Percentiles rank a stretch among this genome's conserved stretches.
phyloP scores from a whole-genome alignment of 257 asterid species.

The Datura wrightii region DNA sequence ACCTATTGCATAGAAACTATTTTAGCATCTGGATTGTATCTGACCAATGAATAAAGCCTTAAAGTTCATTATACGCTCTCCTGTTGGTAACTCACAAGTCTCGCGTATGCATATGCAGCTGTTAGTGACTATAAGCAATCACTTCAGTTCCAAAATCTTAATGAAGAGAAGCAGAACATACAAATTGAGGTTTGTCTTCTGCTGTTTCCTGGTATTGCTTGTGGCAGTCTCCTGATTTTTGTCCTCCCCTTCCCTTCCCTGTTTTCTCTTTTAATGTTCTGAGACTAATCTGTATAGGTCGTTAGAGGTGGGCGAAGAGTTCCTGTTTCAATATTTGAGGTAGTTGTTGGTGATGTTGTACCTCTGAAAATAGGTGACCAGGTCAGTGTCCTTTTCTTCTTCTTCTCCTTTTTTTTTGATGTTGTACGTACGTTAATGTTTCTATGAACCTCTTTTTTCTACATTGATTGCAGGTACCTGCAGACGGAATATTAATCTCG shows the following conservation, averaged over 20 bases:
- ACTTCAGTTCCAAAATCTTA: constrained; percentile 91
- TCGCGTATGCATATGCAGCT: constrained; percentile 55
- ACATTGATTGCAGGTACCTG: constrained; percentile 70
- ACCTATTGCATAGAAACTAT: background rate
- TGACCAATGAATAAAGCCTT: background rate
- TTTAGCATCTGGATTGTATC: background rate
- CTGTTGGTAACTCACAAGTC: constrained; percentile 7
- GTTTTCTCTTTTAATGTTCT: constrained; percentile 28
- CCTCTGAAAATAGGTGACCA: constrained; percentile 99
- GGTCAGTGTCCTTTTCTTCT: constrained; percentile 47
- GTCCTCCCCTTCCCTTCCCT: constrained; percentile 26
- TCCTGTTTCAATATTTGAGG: constrained; percentile 80
- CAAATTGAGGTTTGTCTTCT: constrained; percentile 78
- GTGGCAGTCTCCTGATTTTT: constrained; percentile 21
- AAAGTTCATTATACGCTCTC: background rate
- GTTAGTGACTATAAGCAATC: constrained; percentile 94
- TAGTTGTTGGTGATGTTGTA: constrained; percentile 90
- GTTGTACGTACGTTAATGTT: background rate
- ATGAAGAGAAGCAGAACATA: constrained; percentile 95
- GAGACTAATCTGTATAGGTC: constrained; percentile 59
- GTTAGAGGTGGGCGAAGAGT: constrained; percentile 81
- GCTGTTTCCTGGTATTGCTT: constrained; percentile 26
- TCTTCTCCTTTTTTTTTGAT: constrained; percentile 6
- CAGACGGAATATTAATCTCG: constrained; percentile 80
- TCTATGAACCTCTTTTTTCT: background rate